A percentile compares a stretch with the other conserved stretches of the same genome.
Evolutionary conservation across 345 rosid genomes (phyloP).

Genomic region (Eucalyptus brandiana): DNA sequence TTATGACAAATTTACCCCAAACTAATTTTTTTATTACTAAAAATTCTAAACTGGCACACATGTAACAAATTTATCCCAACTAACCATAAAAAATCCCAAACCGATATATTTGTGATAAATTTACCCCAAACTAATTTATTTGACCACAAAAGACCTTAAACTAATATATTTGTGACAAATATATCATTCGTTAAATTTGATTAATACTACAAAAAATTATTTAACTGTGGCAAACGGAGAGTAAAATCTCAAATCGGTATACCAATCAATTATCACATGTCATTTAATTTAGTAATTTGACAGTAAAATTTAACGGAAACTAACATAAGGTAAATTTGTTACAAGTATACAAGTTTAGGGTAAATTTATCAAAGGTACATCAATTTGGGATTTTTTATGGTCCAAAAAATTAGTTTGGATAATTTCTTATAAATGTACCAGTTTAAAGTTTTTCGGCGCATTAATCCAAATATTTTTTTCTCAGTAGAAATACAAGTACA

Average conservation of each 20-base stretch:
- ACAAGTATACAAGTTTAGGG: rapidly evolving
- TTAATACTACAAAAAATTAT: no score
- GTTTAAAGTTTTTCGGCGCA: rapidly evolving
- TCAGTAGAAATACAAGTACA: neutral
- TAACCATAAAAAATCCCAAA: no score
- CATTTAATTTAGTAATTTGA: rapidly evolving
- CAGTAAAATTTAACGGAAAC: rapidly evolving
- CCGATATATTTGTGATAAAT: rapidly evolving
- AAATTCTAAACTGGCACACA: rapidly evolving
- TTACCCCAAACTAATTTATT: rapidly evolving
- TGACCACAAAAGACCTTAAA: rapidly evolving
- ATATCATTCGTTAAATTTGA: no score
- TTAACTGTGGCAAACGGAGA: rapidly evolving
- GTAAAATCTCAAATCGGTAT: rapidly evolving
- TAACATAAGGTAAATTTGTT: rapidly evolving
- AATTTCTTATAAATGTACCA: rapidly evolving
- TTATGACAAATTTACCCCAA: rapidly evolving
- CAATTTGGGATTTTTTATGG: rapidly evolving
- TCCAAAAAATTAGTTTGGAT: rapidly evolving
- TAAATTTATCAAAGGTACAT: rapidly evolving
- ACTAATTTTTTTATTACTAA: rapidly evolving
- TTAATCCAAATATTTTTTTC: neutral
- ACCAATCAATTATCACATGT: rapidly evolving
- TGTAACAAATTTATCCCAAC: rapidly evolving
- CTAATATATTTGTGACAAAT: rapidly evolving